phyloP scores from a whole-genome alignment of 805 yeast genomes.

The Starmerella asiatica region DNA sequence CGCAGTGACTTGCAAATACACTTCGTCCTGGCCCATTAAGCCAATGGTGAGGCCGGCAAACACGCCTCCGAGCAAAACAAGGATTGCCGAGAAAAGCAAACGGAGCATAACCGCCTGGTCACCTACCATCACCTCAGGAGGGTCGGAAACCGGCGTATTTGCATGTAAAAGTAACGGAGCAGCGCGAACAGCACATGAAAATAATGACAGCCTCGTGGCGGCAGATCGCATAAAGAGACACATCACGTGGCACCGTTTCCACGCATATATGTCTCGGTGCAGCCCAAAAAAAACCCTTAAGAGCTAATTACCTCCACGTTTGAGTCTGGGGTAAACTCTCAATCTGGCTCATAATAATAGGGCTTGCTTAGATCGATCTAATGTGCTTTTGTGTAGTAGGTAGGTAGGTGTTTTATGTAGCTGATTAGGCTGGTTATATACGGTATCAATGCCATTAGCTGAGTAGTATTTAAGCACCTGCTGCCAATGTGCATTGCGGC shows the following conservation, averaged over 20 bases:
- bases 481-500: too few relatives aligned
- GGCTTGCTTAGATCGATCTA: too few relatives aligned
- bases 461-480: too few relatives aligned
- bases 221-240: not conserved
- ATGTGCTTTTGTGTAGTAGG: too few relatives aligned
- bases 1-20: constrained; percentile 77
- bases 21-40: constrained; percentile 96
- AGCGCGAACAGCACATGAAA: not conserved
- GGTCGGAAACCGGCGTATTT: not conserved
- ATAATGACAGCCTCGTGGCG: not conserved
- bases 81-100: constrained; percentile 21
- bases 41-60: constrained; percentile 62
- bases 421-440: too few relatives aligned
- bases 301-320: too few relatives aligned
- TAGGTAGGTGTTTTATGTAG: too few relatives aligned
- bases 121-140: not conserved
- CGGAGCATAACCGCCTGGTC: constrained; percentile 10
- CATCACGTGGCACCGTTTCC: not conserved
- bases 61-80: constrained; percentile 30
- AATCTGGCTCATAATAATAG: too few relatives aligned
- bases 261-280: not conserved
- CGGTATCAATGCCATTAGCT: too few relatives aligned
- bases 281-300: too few relatives aligned
- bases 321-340: too few relatives aligned
- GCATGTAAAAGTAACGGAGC: not conserved